phyloP scores from a whole-genome alignment of 2,329 filamentous ascomycete species.

The Nemania sp. region DNA sequence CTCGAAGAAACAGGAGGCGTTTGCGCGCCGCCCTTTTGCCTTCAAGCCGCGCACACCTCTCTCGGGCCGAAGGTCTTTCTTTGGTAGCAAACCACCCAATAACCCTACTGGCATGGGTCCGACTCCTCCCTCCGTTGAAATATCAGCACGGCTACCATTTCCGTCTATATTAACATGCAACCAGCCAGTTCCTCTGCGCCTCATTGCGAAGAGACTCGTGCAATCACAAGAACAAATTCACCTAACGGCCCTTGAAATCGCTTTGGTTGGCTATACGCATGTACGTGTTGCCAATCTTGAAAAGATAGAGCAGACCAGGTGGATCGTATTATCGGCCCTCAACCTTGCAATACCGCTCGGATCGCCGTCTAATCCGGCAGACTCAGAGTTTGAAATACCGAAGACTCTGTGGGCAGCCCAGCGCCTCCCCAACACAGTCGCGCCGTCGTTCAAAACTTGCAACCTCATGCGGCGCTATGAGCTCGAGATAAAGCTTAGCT shows the following conservation, averaged over 20 bases:
- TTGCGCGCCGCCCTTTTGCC: constrained; percentile 77
- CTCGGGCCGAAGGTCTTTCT: constrained; percentile 66
- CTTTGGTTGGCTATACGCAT: constrained; percentile 82
- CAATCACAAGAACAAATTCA: constrained; percentile 77
- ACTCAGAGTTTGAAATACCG: constrained; percentile 77
- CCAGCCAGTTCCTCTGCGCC: constrained; percentile 81
- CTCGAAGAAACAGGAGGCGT: constrained; percentile 79
- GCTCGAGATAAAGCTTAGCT: constrained; percentile 82
- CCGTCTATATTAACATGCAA: constrained; percentile 92
- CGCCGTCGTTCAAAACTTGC: constrained; percentile 88
- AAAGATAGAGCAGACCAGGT: constrained; percentile 77
- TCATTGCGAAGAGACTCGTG: constrained; percentile 82
- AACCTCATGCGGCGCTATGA: constrained; percentile 87
- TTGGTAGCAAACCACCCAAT: constrained; percentile 56
- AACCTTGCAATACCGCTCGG: constrained; percentile 80
- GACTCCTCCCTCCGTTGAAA: constrained; percentile 78
- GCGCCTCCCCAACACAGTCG: constrained; percentile 84
- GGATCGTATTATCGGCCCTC: constrained; percentile 78
- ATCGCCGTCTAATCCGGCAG: constrained; percentile 66
- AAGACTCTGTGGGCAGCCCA: constrained; percentile 77
- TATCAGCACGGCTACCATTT: constrained; percentile 82
- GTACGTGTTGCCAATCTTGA: constrained; percentile 81
- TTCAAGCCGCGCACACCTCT: constrained; percentile 61
- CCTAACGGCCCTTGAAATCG: constrained; percentile 82
- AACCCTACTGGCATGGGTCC: constrained; percentile 46